A percentile compares a stretch with the other conserved stretches of the same genome.
These are phyloP conservation scores for Persicaria maculosa DNA, from an alignment of 148 eudicot genomes.

Conservation along the genomic window DNA sequence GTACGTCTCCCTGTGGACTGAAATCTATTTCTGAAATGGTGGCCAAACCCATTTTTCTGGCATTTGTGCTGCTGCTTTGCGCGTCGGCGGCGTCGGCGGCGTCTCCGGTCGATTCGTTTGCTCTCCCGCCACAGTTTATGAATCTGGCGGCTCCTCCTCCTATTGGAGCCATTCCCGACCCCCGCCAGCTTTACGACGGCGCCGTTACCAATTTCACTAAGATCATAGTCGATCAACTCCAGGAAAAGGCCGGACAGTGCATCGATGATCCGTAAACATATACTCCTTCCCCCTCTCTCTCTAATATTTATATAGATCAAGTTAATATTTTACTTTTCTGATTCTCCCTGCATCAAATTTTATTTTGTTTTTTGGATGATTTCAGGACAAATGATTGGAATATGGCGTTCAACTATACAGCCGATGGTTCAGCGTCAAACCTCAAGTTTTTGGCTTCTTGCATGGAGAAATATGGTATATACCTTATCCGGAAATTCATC, in stretches of 20 bases:
- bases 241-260: slow-evolving; percentile 7
- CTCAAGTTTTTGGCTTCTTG: slow-evolving; percentile 23
- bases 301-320: too few relatives aligned
- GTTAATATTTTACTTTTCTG: too few relatives aligned
- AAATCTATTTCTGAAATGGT: not conserved
- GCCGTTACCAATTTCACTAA: not conserved
- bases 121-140: slow-evolving; percentile 1
- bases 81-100: not conserved
- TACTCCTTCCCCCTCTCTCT: not conserved
- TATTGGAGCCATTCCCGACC: not conserved
- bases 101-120: not conserved
- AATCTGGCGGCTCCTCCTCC: not conserved
- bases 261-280: slow-evolving; percentile 10
- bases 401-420: slow-evolving; percentile 29
- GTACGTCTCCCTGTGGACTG: too few relatives aligned
- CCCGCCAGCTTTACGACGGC: not conserved
- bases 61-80: not conserved
- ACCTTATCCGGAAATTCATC: not conserved
- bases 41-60: not conserved
- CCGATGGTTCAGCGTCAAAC: slow-evolving; percentile 12
- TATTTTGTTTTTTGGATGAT: not conserved
- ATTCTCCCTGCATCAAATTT: too few relatives aligned
- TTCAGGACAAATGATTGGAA: slow-evolving; percentile 28
- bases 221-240: slow-evolving; percentile 2
- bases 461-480: slow-evolving; percentile 5